Conservation (phyloP, 148 eudicot genomes). For the Silene latifolia region DNA sequence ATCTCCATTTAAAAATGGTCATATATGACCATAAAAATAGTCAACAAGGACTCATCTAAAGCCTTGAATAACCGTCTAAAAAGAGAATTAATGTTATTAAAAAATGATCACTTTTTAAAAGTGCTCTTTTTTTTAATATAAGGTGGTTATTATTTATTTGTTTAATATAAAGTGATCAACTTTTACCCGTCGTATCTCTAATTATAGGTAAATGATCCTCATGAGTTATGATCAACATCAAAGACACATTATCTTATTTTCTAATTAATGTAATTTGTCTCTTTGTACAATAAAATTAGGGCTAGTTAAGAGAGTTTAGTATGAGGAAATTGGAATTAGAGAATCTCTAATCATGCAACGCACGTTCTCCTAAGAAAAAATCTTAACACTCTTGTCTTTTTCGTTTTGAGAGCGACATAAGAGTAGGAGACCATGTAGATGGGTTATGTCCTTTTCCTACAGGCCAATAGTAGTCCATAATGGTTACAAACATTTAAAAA, state of each 20-base stretch:
- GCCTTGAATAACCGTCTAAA: too few species aligned
- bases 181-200: too few species aligned
- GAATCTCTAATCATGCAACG: conserved; percentile 18
- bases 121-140: too few species aligned
- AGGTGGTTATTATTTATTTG: too few species aligned
- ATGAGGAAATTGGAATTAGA: conserved; percentile 1
- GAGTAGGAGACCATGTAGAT: conserved; percentile 32
- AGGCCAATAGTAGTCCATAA: neutral
- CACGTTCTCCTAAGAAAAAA: conserved; percentile 19
- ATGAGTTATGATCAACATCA: too few species aligned
- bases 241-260: neutral
- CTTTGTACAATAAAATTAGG: neutral
- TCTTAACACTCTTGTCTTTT: conserved; percentile 16
- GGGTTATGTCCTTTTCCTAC: conserved; percentile 19
- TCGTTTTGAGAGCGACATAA: conserved; percentile 18
- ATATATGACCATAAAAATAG: too few species aligned
- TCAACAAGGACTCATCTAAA: too few species aligned
- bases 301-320: conserved; percentile 13
- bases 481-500: neutral
- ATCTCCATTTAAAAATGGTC: too few species aligned
- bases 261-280: neutral
- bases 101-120: too few species aligned
- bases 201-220: too few species aligned
- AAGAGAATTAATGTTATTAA: too few species aligned
- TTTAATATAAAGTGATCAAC: too few species aligned